Conservation (phyloP, 805 yeast species). For the Naumovozyma dairenensis region DNA sequence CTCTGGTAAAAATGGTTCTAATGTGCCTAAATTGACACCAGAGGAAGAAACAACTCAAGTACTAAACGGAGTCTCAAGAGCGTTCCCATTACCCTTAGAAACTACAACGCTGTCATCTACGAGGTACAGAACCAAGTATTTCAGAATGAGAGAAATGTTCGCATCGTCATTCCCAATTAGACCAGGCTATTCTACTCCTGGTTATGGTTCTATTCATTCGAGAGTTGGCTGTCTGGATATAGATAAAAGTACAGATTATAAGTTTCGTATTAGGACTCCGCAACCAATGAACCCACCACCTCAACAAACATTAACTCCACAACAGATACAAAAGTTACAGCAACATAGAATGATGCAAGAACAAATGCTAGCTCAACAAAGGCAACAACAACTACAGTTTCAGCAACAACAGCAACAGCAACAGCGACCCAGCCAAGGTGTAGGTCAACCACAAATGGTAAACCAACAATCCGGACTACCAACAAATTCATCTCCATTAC, state of each 20-base stretch:
- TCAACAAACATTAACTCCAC: slow-evolving; percentile 10
- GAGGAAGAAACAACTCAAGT: slow-evolving; percentile 92
- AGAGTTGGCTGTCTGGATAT: slow-evolving; percentile 68
- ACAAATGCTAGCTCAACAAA: slow-evolving; percentile 9
- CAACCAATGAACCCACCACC: slow-evolving; percentile 28
- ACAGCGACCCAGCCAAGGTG: slow-evolving; percentile 3
- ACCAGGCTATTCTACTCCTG: slow-evolving; percentile 41
- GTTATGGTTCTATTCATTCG: slow-evolving; percentile 44
- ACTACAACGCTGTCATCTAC: slow-evolving; percentile 62
- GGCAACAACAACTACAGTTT: slow-evolving; percentile 9
- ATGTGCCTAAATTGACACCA: slow-evolving; percentile 59
- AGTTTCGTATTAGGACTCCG: slow-evolving; percentile 42
- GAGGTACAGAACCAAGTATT: slow-evolving; percentile 57
- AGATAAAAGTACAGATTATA: slow-evolving; percentile 59
- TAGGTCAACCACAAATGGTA: slow-evolving; percentile 1
- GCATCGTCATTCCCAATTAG: slow-evolving; percentile 52
- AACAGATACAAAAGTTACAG: slow-evolving; percentile 19
- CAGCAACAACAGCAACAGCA: slow-evolving; percentile 7
- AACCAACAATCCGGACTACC: slow-evolving; percentile 2
- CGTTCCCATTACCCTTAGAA: slow-evolving; percentile 78
- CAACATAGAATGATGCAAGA: slow-evolving; percentile 21
- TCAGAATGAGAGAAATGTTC: slow-evolving; percentile 89
- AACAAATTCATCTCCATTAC: not conserved
- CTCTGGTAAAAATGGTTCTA: slow-evolving; percentile 1
- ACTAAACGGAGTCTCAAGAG: slow-evolving; percentile 74